A percentile compares a stretch with the other conserved stretches of the same genome.
These are phyloP conservation scores for Peronosclerospora sorghi DNA, from an alignment of 352 stramenopile genomes.

Conservation along the genomic window DNA sequence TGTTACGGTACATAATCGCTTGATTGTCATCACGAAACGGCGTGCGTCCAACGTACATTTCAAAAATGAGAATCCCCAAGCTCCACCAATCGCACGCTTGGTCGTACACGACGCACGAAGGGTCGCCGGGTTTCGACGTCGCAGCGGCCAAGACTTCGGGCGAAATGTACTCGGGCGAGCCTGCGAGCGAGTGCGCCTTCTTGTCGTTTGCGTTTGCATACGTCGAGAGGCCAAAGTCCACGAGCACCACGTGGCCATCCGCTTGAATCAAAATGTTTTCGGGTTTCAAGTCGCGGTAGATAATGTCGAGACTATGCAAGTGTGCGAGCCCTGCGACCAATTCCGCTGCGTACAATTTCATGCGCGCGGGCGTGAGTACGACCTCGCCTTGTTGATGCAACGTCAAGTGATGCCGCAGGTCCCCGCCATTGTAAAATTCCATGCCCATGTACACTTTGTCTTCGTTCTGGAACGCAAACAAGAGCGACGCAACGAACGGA, in stretches of 20 bases:
- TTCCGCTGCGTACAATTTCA: constrained; percentile 82
- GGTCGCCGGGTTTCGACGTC: constrained; percentile 28
- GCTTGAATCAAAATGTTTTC: constrained; percentile 82
- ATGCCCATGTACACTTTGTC: constrained; percentile 98
- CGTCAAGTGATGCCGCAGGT: constrained; percentile 84
- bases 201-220: constrained; percentile 32
- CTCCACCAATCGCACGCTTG: constrained; percentile 86
- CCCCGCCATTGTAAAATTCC: constrained; percentile 96
- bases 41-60: constrained; percentile 85
- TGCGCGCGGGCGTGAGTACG: constrained; percentile 51
- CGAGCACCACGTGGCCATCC: constrained; percentile 83
- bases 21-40: constrained; percentile 89
- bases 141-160: constrained; percentile 81
- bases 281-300: constrained; percentile 89
- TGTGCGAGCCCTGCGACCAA: constrained; percentile 75
- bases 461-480: constrained; percentile 96
- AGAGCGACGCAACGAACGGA: constrained; percentile 94
- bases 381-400: constrained; percentile 54
- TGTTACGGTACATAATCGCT: constrained; percentile 88
- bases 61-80: constrained; percentile 84
- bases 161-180: constrained; percentile 86
- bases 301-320: constrained; percentile 80
- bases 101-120: constrained; percentile 49
- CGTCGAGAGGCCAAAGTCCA: constrained; percentile 87
- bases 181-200: constrained; percentile 67